These are phyloP conservation scores for Penicillium hordei DNA, from an alignment of 2,329 filamentous ascomycete species.

Conservation along the genomic window DNA sequence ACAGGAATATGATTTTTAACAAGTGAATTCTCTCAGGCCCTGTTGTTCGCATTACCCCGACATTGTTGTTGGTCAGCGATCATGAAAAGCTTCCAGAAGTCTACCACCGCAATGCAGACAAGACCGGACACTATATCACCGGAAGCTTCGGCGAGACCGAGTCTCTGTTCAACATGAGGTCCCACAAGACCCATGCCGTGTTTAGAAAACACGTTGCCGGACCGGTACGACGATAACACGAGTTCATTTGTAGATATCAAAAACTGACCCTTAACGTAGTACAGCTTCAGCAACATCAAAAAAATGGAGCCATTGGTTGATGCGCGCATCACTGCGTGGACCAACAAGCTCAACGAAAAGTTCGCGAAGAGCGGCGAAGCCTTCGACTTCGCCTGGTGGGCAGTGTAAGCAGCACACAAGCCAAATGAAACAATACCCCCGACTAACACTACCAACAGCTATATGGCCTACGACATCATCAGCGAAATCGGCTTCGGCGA, in stretches of 20 bases:
- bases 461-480: conserved; percentile 60
- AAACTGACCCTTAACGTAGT: conserved; percentile 31
- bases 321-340: conserved; percentile 52
- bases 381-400: conserved; percentile 59
- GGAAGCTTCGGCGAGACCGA: conserved; percentile 58
- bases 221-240: conserved; percentile 34
- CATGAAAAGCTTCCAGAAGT: conserved; percentile 57
- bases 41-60: conserved; percentile 55
- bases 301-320: conserved; percentile 61
- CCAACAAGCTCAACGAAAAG: conserved; percentile 45
- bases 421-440: neutral
- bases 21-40: conserved; percentile 41
- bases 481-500: conserved; percentile 57
- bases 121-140: conserved; percentile 60
- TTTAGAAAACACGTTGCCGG: conserved; percentile 57
- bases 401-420: conserved; percentile 38
- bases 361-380: conserved; percentile 48
- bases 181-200: conserved; percentile 51
- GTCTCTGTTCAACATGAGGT: conserved; percentile 59
- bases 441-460: conserved; percentile 28
- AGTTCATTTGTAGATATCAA: neutral
- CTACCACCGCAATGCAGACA: conserved; percentile 57
- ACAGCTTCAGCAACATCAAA: conserved; percentile 58
- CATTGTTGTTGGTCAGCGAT: conserved; percentile 54
- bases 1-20: neutral